Conservation (phyloP, 257 asterid species). For the Cinchona pubescens region DNA sequence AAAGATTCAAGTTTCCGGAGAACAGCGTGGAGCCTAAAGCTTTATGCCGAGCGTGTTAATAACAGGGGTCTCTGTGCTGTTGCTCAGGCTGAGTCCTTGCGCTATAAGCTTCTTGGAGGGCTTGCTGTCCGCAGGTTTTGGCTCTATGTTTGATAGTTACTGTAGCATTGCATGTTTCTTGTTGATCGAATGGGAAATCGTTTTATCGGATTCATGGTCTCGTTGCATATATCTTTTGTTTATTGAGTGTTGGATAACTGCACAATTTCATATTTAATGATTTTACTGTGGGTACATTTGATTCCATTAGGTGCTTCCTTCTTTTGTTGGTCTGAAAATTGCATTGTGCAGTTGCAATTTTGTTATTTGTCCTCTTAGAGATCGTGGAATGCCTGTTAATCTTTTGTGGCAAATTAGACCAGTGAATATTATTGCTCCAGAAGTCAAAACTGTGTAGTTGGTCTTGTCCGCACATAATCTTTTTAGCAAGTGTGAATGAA, state of each 20-base stretch:
- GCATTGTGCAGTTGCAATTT: neutral
- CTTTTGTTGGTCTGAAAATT: neutral
- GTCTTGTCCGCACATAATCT: neutral
- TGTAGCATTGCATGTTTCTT: neutral
- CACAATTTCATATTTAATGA: neutral
- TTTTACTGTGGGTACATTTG: neutral
- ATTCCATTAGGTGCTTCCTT: neutral
- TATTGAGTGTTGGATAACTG: neutral
- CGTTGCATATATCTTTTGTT: neutral
- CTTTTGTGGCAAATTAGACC: neutral
- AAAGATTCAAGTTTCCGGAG: conserved; percentile 66
- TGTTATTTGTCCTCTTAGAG: neutral
- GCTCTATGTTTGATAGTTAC: neutral
- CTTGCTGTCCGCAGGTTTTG: conserved; percentile 68
- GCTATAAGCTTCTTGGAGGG: conserved; percentile 75
- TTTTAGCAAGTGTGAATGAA: neutral
- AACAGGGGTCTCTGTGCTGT: conserved; percentile 70
- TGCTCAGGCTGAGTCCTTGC: conserved; percentile 70
- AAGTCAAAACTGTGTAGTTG: neutral
- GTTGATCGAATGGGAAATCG: neutral
- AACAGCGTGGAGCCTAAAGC: conserved; percentile 68
- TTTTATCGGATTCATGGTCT: neutral
- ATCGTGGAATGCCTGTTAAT: neutral
- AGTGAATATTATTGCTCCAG: neutral
- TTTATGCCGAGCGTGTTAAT: conserved; percentile 71